Evolutionary conservation across 1,284 basidiomycete species (phyloP).

Genomic region (Malassezia sp.): DNA sequence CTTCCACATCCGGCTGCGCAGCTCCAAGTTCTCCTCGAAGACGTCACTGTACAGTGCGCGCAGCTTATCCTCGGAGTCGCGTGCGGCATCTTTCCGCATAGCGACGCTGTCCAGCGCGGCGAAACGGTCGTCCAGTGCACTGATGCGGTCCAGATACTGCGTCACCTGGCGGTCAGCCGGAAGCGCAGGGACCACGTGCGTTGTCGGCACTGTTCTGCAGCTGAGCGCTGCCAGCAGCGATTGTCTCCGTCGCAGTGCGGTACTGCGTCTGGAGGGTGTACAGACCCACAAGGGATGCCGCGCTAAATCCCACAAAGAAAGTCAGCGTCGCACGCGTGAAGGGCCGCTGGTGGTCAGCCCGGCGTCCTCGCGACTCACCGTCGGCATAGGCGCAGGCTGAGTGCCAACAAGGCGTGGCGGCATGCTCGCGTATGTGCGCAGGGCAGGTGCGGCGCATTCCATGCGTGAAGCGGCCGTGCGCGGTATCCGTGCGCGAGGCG

Average conservation of each 20-base stretch:
- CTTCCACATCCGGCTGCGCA: conserved; percentile 14
- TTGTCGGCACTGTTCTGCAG: conserved; percentile 5
- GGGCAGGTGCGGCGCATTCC: too few species aligned
- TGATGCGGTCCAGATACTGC: conserved; percentile 11
- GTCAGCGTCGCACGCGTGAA: conserved; percentile 9
- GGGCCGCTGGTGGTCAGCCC: conserved; percentile 9
- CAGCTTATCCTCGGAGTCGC: conserved; percentile 3
- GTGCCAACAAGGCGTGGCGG: conserved; percentile 10
- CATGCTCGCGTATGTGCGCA: neutral
- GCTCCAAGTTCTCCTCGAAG: conserved; percentile 13
- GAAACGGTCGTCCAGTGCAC: conserved; percentile 1
- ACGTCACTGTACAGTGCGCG: conserved; percentile 12
- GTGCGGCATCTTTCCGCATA: neutral
- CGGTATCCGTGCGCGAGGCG: too few species aligned
- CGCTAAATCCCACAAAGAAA: conserved; percentile 7
- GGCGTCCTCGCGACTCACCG: conserved; percentile 2
- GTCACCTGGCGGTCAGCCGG: conserved; percentile 10
- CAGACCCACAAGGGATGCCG: conserved; percentile 1
- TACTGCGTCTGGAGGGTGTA: conserved; percentile 12
- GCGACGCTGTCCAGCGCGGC: neutral
- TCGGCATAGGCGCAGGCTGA: neutral
- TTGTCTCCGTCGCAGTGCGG: neutral
- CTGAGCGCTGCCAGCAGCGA: conserved; percentile 10
- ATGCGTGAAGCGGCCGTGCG: too few species aligned
- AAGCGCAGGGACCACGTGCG: conserved; percentile 1